A percentile compares a stretch with the other conserved stretches of the same genome.
phyloP scores from a whole-genome alignment of 1,139 yeast genomes.

The Blastobotrys capitulatus region DNA sequence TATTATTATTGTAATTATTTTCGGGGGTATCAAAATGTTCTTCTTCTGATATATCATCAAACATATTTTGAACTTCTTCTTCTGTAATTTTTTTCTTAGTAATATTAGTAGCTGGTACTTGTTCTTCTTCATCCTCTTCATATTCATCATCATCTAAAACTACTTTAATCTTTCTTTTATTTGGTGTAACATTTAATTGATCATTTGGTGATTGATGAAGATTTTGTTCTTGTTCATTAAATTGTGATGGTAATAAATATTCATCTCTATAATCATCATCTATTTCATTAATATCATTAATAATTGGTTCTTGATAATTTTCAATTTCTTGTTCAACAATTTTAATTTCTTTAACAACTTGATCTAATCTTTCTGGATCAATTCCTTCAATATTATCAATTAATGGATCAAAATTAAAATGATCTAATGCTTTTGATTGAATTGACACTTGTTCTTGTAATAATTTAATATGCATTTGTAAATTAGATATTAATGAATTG shows the following conservation, averaged over 20 bases:
- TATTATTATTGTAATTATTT: background rate
- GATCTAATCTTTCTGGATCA: conserved; percentile 3
- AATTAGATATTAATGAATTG: background rate
- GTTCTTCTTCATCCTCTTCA: background rate
- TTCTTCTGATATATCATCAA: background rate
- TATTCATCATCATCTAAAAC: conserved; percentile 7
- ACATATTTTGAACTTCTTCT: conserved; percentile 1
- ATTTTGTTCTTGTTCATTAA: background rate
- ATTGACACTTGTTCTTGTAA: conserved; percentile 5
- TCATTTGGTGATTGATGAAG: too few relatives aligned
- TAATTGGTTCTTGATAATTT: too few relatives aligned
- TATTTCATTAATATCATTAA: background rate
- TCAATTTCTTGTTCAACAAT: background rate
- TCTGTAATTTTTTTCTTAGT: too few relatives aligned
- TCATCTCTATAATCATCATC: background rate
- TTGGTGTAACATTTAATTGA: background rate
- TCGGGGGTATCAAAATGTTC: background rate
- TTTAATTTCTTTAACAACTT: background rate
- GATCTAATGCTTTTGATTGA: conserved; percentile 1
- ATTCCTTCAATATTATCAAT: background rate
- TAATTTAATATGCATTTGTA: background rate
- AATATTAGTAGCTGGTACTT: background rate
- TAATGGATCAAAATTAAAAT: conserved; percentile 2
- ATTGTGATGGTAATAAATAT: background rate
- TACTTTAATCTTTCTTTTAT: conserved; percentile 1